phyloP scores from a whole-genome alignment of 2,329 filamentous ascomycete genomes.

The Apiospora koreana region DNA sequence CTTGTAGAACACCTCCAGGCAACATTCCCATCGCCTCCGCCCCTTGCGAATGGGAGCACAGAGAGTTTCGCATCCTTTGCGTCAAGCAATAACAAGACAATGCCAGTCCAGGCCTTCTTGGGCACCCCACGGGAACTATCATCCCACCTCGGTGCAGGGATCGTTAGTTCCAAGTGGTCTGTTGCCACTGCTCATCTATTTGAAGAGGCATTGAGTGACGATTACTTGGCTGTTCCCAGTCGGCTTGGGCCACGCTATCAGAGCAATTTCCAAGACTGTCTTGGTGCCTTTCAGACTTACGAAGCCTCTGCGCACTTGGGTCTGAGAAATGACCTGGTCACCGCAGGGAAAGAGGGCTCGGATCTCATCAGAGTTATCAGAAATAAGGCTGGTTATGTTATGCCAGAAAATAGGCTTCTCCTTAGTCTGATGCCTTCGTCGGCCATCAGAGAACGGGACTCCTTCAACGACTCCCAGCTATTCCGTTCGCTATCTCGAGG shows the following conservation, averaged over 20 bases:
- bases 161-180: conserved; percentile 81
- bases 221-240: conserved; percentile 87
- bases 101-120: conserved; percentile 85
- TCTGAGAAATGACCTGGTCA: conserved; percentile 85
- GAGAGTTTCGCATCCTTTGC: conserved; percentile 73
- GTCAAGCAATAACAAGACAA: conserved; percentile 56
- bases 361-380: conserved; percentile 90
- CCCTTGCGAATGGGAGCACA: conserved; percentile 60
- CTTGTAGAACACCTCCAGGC: conserved; percentile 92
- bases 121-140: conserved; percentile 91
- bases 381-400: conserved; percentile 76
- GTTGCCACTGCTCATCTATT: conserved; percentile 88
- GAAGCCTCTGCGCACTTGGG: conserved; percentile 88
- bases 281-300: conserved; percentile 96
- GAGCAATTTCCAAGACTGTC: conserved; percentile 94
- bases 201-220: conserved; percentile 84
- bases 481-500: conserved; percentile 74
- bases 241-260: conserved; percentile 88
- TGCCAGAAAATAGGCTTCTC: conserved; percentile 79
- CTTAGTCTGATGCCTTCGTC: conserved; percentile 81
- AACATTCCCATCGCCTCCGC: conserved; percentile 79
- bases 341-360: conserved; percentile 89
- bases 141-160: conserved; percentile 69
- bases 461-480: conserved; percentile 74
- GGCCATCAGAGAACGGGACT: conserved; percentile 79